Evolutionary conservation across 352 stramenopile genomes (phyloP).

Genomic region (Globisporangium camurandrum): DNA sequence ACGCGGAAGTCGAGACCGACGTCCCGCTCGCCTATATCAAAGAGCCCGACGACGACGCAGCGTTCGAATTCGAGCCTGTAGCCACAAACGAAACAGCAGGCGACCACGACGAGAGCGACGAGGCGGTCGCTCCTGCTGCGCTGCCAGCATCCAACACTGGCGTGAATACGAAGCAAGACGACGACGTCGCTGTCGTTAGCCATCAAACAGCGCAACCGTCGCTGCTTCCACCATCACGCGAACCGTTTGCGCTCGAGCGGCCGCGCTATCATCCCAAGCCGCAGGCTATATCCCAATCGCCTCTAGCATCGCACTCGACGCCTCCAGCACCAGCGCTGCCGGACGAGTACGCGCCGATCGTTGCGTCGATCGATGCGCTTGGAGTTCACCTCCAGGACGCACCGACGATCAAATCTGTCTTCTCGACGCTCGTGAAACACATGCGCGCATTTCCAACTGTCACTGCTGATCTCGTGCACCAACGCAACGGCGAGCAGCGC

Average conservation of each 20-base stretch:
- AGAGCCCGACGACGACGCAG: constrained; percentile 17
- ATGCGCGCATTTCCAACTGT: constrained; percentile 65
- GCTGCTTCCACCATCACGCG: too few relatives aligned
- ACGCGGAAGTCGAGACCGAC: constrained; percentile 58
- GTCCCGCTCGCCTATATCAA: constrained; percentile 47
- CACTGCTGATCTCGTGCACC: constrained; percentile 52
- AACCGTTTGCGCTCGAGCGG: constrained; percentile 5
- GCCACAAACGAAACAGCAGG: background rate
- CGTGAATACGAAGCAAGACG: background rate
- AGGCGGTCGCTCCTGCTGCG: background rate
- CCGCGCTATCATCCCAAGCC: constrained; percentile 7
- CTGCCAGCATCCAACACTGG: too few relatives aligned
- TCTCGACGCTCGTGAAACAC: constrained; percentile 71
- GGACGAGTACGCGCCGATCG: constrained; percentile 33
- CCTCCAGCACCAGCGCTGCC: background rate
- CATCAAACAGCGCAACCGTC: background rate
- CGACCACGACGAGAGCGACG: background rate
- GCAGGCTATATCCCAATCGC: background rate
- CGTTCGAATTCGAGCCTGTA: background rate
- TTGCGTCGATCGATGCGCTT: constrained; percentile 43
- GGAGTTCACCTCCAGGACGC: constrained; percentile 31
- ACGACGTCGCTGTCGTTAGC: background rate
- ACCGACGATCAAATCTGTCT: constrained; percentile 41
- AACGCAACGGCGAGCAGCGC: constrained; percentile 31
- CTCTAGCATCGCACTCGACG: background rate